Evolutionary conservation across 2,329 filamentous ascomycete genomes (phyloP).

Genomic region (Raffaelea ambrosiae): DNA sequence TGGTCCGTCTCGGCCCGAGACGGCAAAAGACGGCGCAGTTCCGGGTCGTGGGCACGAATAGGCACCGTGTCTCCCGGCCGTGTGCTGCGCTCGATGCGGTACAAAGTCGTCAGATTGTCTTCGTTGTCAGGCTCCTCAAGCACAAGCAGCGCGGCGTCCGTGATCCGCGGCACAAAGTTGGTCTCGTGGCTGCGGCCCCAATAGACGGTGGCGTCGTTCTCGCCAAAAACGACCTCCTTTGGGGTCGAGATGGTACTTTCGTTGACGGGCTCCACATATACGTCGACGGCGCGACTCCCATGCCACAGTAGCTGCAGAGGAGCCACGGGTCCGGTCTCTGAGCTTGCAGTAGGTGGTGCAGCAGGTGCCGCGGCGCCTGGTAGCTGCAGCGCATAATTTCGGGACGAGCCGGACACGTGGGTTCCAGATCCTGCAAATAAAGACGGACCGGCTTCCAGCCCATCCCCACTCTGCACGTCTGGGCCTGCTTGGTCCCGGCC

Average conservation of each 20-base stretch:
- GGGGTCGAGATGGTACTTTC: not conserved
- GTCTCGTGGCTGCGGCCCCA: slow-evolving; percentile 4
- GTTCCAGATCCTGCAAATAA: too few relatives aligned
- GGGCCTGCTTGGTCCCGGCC: too few relatives aligned
- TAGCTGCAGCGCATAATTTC: too few relatives aligned
- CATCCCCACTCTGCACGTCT: too few relatives aligned
- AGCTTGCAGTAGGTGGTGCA: not conserved
- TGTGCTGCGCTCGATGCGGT: slow-evolving; percentile 1
- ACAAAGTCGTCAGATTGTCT: not conserved
- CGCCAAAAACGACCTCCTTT: slow-evolving; percentile 3
- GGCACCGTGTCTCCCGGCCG: slow-evolving; percentile 1
- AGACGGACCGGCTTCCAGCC: too few relatives aligned
- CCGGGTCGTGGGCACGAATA: not conserved
- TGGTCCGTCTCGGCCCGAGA: not conserved
- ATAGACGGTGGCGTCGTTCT: slow-evolving; percentile 3
- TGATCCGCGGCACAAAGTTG: slow-evolving; percentile 2
- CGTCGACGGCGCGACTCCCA: not conserved
- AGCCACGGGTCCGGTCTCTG: not conserved
- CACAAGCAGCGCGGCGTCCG: not conserved
- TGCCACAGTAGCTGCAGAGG: slow-evolving; percentile 2
- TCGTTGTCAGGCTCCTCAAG: not conserved
- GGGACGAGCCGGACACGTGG: too few relatives aligned
- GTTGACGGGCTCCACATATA: not conserved
- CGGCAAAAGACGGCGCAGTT: not conserved
- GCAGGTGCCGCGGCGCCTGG: too few relatives aligned